phyloP scores from a whole-genome alignment of 129 eudicot genomes.

The Saussurea involucrata region DNA sequence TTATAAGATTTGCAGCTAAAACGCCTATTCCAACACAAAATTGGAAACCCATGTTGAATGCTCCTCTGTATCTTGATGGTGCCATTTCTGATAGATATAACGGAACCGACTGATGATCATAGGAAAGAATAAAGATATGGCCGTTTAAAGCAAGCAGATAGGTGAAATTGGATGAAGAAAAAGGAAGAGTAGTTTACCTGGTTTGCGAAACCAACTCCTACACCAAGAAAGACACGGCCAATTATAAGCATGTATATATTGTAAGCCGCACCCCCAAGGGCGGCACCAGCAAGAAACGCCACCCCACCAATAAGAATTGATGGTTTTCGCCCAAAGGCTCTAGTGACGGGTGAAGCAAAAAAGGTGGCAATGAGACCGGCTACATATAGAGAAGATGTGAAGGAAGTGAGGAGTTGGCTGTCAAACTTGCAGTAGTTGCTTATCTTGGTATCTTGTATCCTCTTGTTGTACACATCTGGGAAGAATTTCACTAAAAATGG shows the following conservation, averaged over 20 bases:
- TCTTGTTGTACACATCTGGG: conserved; percentile 44
- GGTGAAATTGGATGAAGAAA: background rate
- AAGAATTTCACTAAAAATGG: conserved; percentile 54
- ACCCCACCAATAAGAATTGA: conserved; percentile 56
- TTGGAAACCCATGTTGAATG: conserved; percentile 55
- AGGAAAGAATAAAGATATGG: background rate
- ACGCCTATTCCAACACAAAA: conserved; percentile 43
- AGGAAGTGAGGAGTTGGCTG: conserved; percentile 43
- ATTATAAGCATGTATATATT: conserved; percentile 56
- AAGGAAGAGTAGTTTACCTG: conserved; percentile 37
- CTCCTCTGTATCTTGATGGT: conserved; percentile 52
- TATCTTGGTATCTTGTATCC: conserved; percentile 33
- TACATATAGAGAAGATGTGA: conserved; percentile 53
- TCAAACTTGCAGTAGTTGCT: conserved; percentile 70
- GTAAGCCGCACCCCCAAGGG: conserved; percentile 52
- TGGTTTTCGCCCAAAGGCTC: conserved; percentile 60
- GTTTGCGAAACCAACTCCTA: conserved; percentile 70
- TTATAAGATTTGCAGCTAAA: conserved; percentile 44
- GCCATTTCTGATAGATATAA: conserved; percentile 60
- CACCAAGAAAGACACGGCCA: conserved; percentile 66
- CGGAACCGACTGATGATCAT: conserved; percentile 41
- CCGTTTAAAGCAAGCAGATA: background rate
- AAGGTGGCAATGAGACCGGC: conserved; percentile 57
- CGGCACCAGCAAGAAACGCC: conserved; percentile 54
- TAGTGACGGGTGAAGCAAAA: conserved; percentile 52